Conservation (phyloP, 2,329 filamentous ascomycete genomes). For the Chaetomiaceae sp. region DNA sequence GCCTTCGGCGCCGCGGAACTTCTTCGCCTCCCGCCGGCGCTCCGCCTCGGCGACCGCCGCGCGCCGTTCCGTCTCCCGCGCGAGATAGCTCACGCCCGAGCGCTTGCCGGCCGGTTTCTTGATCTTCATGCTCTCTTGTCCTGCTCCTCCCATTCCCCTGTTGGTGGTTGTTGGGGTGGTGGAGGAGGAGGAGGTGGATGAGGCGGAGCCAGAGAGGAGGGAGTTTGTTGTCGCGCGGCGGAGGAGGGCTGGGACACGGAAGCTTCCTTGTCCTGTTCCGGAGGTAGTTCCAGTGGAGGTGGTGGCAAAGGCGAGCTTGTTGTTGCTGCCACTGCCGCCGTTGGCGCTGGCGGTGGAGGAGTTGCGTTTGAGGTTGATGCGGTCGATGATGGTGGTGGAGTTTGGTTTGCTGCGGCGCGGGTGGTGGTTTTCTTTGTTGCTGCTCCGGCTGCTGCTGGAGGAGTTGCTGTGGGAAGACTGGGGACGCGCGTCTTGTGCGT, state of each 20-base stretch:
- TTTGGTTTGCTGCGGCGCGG: constrained; percentile 37
- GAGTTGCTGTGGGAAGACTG: constrained; percentile 20
- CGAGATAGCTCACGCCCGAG: constrained; percentile 58
- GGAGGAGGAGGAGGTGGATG: constrained; percentile 33
- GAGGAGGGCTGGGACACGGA: constrained; percentile 67
- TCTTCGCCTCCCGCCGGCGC: constrained; percentile 54
- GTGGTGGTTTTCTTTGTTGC: constrained; percentile 50
- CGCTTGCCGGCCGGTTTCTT: constrained; percentile 58
- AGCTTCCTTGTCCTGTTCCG: constrained; percentile 38
- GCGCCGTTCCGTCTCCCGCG: constrained; percentile 54
- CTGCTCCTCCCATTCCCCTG: background rate
- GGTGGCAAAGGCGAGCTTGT: constrained; percentile 28
- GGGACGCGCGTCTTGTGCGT: constrained; percentile 38
- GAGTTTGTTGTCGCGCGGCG: constrained; percentile 69
- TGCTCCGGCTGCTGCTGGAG: constrained; percentile 3
- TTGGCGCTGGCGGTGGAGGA: constrained; percentile 28
- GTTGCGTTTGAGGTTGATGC: constrained; percentile 64
- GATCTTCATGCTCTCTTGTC: constrained; percentile 45
- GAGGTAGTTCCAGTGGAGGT: constrained; percentile 32
- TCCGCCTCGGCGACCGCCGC: constrained; percentile 54
- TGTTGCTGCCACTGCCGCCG: too few relatives aligned
- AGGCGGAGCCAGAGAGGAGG: constrained; percentile 34
- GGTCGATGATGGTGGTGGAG: constrained; percentile 64
- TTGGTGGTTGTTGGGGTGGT: constrained; percentile 34
- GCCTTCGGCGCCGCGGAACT: constrained; percentile 53